Evolutionary conservation across 768 basidiomycete genomes (phyloP), one percentile per base, ranked within the genome.

Genomic region (Leccinum longicurvipes): DNA sequence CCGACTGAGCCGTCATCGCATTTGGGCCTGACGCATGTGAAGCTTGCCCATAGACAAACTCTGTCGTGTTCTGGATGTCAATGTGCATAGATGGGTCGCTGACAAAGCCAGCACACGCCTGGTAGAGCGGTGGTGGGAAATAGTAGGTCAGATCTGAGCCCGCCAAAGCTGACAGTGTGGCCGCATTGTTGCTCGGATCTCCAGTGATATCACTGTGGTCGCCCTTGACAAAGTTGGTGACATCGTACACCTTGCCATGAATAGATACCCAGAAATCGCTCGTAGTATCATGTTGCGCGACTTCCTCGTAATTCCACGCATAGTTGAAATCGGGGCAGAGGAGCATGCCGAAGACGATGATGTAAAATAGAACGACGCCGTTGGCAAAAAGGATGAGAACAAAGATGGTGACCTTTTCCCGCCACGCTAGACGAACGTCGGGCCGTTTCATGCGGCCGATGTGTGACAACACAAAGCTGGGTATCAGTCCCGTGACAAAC

Each of bases 401-500:
- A 70, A 80, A 86, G 60, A 87, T 86, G 6, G 85, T 79, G 50
- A 86, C 61, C 69, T 87, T 87, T 65, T 87, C 85, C 41, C 85
- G 75, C 86, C 86, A 87, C 0, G 85, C 85, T 44, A 86, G 77
- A 49, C 82, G 79, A 46, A 87, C 73, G 64, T 87, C 85, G 21
- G 84, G 81, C 10, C 85, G 81, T 66, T 85, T 85, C 85, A 87
- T 84, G 17, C 82, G 77, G 6, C 85, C 84, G 47, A 85, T 34
- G 48, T 71, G 68, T 45, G 66, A 66, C 29, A 86, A 73, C 4
- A 76, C 57, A 58, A 85, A 81, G 24, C 72, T 60, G 0, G 86
- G 86, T 15, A 86, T 79, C 72, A 79, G 79, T 72, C 75, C 81
- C 0, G 86, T 86, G 42, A 73, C 60, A 5, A 73, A 23, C 79